Base-by-base conservation (phyloP, 1,284 basidiomycete genomes). In the Abortiporus biennis region DNA sequence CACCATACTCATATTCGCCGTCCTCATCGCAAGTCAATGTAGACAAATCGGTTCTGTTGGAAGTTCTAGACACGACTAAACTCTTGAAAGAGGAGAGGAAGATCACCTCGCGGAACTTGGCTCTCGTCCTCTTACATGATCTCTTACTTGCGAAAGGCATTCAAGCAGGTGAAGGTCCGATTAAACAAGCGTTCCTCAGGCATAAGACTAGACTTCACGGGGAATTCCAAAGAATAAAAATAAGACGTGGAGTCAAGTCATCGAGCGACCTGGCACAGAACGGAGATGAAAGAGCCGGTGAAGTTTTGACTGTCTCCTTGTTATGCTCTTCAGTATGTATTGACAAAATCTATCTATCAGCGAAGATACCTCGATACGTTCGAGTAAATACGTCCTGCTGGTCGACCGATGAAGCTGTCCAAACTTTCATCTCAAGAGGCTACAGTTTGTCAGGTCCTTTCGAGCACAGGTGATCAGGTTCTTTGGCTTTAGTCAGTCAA, bases 141-240 rank as follows among this genome's bases (percentile, higher is more conserved):
- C 64, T 92, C 11, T 69, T 97, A 23, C 72, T 95, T 36, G 73
- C 85, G 13, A 66, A 76, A 15, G 85, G 89, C 15, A 92, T 94
- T 49, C 87, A 94, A 58, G 87, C 90, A 1, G 81, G 85, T 19
- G 88, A 92, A 57, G 92, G 92, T 22, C 85, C 87, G 6, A 68
- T 93, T 36, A 93, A 93, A 53, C 80, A 85, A 55, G 88, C 89
- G 0, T 56, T 94, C 30, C 58, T 88, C 40, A 76, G 87, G 33
- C 91, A 97, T 60, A 90, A 89, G 57, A 87, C 92, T 4, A 77
- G 92, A n/a, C 70, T 98, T 3, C 78, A 81, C 47, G 80, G 88
- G 43, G 92, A 95, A 62, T 75, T 95, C 37, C 81, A 86, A 44
- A 83, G 83, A 54, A 66, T 92, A 44, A 94, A 95, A 63, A 79